Evolutionary conservation across 2,329 filamentous ascomycete species (phyloP).

Genomic region (Aspergillus melleus): DNA sequence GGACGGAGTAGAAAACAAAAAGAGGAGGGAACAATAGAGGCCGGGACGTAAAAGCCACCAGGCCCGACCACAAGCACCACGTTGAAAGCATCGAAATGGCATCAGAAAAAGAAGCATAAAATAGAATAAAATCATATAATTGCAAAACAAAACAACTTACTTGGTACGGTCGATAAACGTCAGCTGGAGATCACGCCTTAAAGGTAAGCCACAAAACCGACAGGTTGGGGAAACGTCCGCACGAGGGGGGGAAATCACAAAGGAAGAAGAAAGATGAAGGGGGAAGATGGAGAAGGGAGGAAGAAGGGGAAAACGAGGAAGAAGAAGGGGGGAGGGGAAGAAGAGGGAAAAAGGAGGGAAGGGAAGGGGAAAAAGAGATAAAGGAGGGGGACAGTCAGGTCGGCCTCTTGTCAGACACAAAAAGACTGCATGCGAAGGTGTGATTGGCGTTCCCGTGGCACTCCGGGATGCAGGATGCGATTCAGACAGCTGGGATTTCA

Average conservation of each 20-base stretch:
- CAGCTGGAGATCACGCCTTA: conserved; percentile 34
- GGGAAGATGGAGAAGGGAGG: conserved; percentile 1
- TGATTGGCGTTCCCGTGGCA: conserved; percentile 2
- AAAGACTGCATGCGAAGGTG: background rate
- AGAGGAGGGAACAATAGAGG: background rate
- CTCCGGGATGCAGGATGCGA: conserved; percentile 1
- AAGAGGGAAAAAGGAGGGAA: conserved; percentile 2
- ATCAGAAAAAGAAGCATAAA: background rate
- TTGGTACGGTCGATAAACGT: conserved; percentile 50
- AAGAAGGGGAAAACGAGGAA: conserved; percentile 1
- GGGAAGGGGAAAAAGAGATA: conserved; percentile 1
- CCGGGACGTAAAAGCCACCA: background rate
- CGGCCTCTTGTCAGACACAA: background rate
- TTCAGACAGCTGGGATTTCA: background rate
- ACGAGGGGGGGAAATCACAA: background rate
- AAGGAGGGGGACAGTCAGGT: conserved; percentile 12
- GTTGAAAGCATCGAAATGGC: background rate
- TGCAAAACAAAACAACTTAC: conserved; percentile 35
- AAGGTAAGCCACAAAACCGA: conserved; percentile 20
- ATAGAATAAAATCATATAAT: conserved; percentile 10
- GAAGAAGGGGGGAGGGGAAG: conserved; percentile 5
- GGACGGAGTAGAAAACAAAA: background rate
- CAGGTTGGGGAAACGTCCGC: conserved; percentile 11
- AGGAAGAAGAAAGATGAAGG: conserved; percentile 5
- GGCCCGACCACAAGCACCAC: background rate